These are phyloP conservation scores for Clitopilus passeckerianus DNA, from an alignment of 768 basidiomycete species.

Conservation along the genomic window DNA sequence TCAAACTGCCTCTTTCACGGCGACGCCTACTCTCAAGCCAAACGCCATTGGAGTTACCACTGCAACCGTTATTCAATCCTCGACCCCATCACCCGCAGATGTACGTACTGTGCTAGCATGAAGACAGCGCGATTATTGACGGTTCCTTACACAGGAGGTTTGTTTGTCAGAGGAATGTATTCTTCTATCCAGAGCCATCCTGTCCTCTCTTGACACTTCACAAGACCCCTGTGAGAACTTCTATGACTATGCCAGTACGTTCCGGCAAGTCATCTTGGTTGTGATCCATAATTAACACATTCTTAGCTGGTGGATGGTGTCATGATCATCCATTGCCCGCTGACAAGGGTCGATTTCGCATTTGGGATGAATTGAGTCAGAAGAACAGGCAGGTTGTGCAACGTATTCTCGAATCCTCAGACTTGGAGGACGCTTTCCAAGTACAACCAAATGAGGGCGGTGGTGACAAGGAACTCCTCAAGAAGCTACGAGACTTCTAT, in stretches of 20 bases:
- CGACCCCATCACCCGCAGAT: conserved; percentile 49
- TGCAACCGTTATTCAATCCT: conserved; percentile 38
- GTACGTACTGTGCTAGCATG: conserved; percentile 20
- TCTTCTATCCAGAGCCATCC: conserved; percentile 72
- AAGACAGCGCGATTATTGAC: background rate
- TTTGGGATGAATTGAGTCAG: conserved; percentile 67
- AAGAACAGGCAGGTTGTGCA: conserved; percentile 78
- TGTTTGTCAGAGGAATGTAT: conserved; percentile 84
- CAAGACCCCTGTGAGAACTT: conserved; percentile 96
- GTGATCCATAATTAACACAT: background rate
- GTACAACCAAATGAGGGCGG: conserved; percentile 22
- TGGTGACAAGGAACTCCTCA: conserved; percentile 39
- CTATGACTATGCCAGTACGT: conserved; percentile 88
- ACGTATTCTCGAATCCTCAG: conserved; percentile 52
- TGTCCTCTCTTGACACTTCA: conserved; percentile 75
- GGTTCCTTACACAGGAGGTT: conserved; percentile 35
- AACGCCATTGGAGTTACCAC: conserved; percentile 25
- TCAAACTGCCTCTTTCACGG: conserved; percentile 26
- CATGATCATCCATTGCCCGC: conserved; percentile 79
- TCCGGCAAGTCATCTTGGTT: conserved; percentile 3
- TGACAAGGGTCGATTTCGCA: conserved; percentile 69
- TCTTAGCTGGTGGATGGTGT: conserved; percentile 86
- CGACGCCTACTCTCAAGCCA: conserved; percentile 14
- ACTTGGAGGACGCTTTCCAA: background rate
- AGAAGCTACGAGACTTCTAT: conserved; percentile 71